These are phyloP conservation scores for Asterionellopsis glacialis DNA, from an alignment of 108 stramenopile species.

Conservation along the genomic window DNA sequence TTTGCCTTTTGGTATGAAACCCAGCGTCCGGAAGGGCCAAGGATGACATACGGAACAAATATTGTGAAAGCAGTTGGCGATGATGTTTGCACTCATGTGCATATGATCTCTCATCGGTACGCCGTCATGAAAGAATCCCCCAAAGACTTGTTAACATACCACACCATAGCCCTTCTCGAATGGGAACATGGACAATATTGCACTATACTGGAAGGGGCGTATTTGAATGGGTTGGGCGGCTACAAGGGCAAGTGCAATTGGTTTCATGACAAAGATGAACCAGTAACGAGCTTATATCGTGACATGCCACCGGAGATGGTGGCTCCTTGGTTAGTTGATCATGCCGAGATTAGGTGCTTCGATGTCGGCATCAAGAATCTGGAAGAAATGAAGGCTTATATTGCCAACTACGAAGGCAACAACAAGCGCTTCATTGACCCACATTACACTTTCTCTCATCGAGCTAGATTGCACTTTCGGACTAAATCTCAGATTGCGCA, in stretches of 20 bases:
- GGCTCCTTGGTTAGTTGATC: constrained; percentile 40
- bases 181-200: constrained; percentile 61
- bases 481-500: constrained; percentile 45
- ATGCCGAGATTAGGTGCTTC: constrained; percentile 52
- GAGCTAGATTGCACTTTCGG: constrained; percentile 47
- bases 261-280: constrained; percentile 46
- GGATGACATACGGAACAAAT: constrained; percentile 38
- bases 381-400: constrained; percentile 43
- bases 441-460: constrained; percentile 43
- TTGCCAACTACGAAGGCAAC: constrained; percentile 33
- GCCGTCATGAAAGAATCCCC: constrained; percentile 39
- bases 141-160: constrained; percentile 48
- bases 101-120: constrained; percentile 68
- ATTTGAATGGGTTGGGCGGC: constrained; percentile 61
- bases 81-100: constrained; percentile 15
- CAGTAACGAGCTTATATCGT: constrained; percentile 27
- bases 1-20: constrained; percentile 50
- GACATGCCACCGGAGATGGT: constrained; percentile 54
- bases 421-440: constrained; percentile 48
- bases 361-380: constrained; percentile 48
- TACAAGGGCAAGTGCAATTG: constrained; percentile 57
- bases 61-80: constrained; percentile 11
- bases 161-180: constrained; percentile 53
- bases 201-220: constrained; percentile 59
- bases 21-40: constrained; percentile 10